Conservation (phyloP, 2,329 filamentous ascomycete genomes). For the Blastomyces gilchristii region DNA sequence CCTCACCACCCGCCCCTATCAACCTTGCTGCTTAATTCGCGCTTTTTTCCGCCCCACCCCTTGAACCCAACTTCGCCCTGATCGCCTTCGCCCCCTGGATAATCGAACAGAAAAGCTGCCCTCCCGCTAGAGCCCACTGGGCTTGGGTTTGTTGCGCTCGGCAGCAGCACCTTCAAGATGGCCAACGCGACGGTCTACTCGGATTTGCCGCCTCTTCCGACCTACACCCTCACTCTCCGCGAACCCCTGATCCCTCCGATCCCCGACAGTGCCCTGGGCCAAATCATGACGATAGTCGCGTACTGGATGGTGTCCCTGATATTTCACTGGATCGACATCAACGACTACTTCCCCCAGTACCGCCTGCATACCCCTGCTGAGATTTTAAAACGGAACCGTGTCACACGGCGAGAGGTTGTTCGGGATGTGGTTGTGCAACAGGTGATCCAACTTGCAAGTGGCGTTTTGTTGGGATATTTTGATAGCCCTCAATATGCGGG, state of each 20-base stretch:
- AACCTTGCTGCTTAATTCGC: not conserved
- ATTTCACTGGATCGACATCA: constrained; percentile 79
- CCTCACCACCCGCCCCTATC: not conserved
- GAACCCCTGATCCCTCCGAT: constrained; percentile 65
- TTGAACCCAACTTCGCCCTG: not conserved
- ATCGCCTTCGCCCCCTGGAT: not conserved
- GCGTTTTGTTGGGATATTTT: constrained; percentile 55
- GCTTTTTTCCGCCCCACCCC: not conserved
- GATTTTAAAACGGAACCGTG: constrained; percentile 76
- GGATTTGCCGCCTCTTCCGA: constrained; percentile 72
- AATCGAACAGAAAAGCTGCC: not conserved
- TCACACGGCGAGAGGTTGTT: constrained; percentile 71
- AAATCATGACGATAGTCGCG: constrained; percentile 65
- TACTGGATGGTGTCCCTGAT: constrained; percentile 83
- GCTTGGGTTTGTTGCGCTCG: not conserved
- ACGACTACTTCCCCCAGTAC: constrained; percentile 81
- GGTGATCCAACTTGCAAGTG: constrained; percentile 69
- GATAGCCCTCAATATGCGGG: constrained; percentile 67
- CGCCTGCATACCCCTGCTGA: constrained; percentile 91
- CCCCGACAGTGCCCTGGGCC: constrained; percentile 68
- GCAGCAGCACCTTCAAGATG: constrained; percentile 2
- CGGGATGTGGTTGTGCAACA: constrained; percentile 90
- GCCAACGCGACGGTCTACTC: constrained; percentile 26
- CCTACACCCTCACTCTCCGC: constrained; percentile 62
- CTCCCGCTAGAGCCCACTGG: not conserved